Evolutionary conservation across 352 stramenopile species (phyloP).

Genomic region (Globisporangium lucens): DNA sequence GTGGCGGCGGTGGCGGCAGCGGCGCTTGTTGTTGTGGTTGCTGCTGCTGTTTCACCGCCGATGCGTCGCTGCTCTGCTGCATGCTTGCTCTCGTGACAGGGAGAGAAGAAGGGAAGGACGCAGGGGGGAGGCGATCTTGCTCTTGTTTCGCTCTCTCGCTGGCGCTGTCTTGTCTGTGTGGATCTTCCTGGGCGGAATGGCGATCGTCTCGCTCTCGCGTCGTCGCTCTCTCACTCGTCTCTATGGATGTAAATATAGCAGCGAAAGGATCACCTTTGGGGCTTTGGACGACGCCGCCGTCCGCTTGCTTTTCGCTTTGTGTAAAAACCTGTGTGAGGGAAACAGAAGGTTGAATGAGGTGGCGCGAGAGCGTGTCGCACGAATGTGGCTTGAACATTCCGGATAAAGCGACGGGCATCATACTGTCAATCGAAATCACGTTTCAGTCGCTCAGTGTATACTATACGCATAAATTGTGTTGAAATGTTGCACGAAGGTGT

Average conservation of each 20-base stretch:
- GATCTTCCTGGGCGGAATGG: background rate
- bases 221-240: background rate
- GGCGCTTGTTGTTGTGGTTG: background rate
- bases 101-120: background rate
- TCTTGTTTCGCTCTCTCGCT: background rate
- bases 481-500: conserved; percentile 12
- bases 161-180: background rate
- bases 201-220: background rate
- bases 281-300: background rate
- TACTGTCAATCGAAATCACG: too few relatives aligned
- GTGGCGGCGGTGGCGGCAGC: conserved; percentile 6
- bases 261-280: background rate
- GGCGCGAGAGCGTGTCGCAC: background rate
- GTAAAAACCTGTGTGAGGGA: conserved; percentile 1
- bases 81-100: conserved; percentile 1
- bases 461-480: background rate
- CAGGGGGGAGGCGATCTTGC: background rate
- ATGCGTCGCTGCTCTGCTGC: conserved; percentile 3
- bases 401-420: background rate
- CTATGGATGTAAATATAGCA: background rate
- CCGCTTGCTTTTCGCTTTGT: background rate
- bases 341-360: conserved; percentile 1
- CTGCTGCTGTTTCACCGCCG: background rate
- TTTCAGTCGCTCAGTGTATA: too few relatives aligned
- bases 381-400: background rate